phyloP scores from a whole-genome alignment of 805 yeast species.

The Cyberlindnera misumaiensis region DNA sequence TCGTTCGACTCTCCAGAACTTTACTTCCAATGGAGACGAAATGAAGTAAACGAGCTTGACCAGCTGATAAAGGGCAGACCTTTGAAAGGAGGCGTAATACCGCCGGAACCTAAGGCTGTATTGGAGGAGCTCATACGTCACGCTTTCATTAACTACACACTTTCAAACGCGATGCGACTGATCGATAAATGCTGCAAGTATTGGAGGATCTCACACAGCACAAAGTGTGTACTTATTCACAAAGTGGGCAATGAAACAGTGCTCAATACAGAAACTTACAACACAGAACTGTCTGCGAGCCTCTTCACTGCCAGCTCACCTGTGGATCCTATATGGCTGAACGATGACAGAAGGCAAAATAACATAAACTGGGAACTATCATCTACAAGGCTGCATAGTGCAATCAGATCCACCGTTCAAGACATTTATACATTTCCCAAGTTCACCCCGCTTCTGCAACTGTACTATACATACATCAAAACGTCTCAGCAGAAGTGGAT shows the following conservation, averaged over 20 bases:
- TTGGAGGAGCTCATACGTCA: constrained; percentile 34
- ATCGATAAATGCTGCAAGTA: constrained; percentile 34
- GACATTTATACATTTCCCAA: constrained; percentile 44
- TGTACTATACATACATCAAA: constrained; percentile 45
- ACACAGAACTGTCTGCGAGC: not conserved
- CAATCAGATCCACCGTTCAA: constrained; percentile 36
- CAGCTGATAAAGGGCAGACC: not conserved
- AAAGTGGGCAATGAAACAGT: constrained; percentile 40
- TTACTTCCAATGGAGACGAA: constrained; percentile 36
- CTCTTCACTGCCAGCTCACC: constrained; percentile 7
- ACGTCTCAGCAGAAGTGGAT: constrained; percentile 30
- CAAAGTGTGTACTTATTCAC: constrained; percentile 43
- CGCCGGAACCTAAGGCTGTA: constrained; percentile 34
- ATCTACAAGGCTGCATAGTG: constrained; percentile 39
- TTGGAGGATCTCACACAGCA: constrained; percentile 52
- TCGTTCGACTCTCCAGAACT: constrained; percentile 31
- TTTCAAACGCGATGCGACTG: not conserved
- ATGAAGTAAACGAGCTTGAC: constrained; percentile 25
- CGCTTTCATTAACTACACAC: constrained; percentile 35
- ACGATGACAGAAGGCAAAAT: constrained; percentile 47
- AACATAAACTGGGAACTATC: constrained; percentile 35
- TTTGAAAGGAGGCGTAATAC: constrained; percentile 25
- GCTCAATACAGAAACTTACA: constrained; percentile 17
- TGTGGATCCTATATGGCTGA: constrained; percentile 32
- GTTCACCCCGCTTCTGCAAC: constrained; percentile 44